Conservation (phyloP, 1,284 basidiomycete genomes). For the Apiotrichum domesticum region DNA sequence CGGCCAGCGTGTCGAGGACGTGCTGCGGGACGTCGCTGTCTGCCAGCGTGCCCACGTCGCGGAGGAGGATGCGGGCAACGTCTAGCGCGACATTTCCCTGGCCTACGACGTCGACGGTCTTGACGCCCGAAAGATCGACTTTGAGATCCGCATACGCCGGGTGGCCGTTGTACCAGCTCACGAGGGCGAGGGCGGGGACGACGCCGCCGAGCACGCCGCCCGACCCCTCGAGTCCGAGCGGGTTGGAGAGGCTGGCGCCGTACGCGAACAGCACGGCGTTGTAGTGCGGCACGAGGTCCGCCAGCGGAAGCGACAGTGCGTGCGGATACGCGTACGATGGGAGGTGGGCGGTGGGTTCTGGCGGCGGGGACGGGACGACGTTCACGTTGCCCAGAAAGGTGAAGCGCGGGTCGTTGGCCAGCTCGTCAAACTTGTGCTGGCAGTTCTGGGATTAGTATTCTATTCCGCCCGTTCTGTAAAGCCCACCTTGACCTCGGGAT, state of each 20-base stretch:
- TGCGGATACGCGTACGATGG: conserved; percentile 45
- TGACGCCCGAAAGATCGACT: conserved; percentile 53
- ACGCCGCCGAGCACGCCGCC: conserved; percentile 53
- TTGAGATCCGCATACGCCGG: conserved; percentile 54
- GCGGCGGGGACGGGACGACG: conserved; percentile 45
- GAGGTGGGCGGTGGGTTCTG: conserved; percentile 22
- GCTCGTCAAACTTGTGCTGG: conserved; percentile 83
- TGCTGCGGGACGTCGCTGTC: conserved; percentile 73
- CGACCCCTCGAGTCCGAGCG: conserved; percentile 44
- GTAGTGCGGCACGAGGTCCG: conserved; percentile 47
- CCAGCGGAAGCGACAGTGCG: conserved; percentile 46
- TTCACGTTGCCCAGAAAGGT: conserved; percentile 90
- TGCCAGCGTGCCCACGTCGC: conserved; percentile 56
- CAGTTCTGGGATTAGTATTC: conserved; percentile 67
- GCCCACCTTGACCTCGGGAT: conserved; percentile 92
- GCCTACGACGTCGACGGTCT: conserved; percentile 79
- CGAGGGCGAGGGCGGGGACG: conserved; percentile 73
- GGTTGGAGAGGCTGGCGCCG: conserved; percentile 46
- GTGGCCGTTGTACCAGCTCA: conserved; percentile 97
- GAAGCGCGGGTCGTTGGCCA: conserved; percentile 66
- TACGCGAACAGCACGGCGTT: conserved; percentile 51
- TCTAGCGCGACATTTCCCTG: conserved; percentile 97
- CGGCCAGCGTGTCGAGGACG: conserved; percentile 64
- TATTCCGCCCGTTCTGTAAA: too few species aligned
- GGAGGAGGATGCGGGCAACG: conserved; percentile 81